phyloP scores from a whole-genome alignment of 192 early-diverging fungal species.

The Coemansia sp. region DNA sequence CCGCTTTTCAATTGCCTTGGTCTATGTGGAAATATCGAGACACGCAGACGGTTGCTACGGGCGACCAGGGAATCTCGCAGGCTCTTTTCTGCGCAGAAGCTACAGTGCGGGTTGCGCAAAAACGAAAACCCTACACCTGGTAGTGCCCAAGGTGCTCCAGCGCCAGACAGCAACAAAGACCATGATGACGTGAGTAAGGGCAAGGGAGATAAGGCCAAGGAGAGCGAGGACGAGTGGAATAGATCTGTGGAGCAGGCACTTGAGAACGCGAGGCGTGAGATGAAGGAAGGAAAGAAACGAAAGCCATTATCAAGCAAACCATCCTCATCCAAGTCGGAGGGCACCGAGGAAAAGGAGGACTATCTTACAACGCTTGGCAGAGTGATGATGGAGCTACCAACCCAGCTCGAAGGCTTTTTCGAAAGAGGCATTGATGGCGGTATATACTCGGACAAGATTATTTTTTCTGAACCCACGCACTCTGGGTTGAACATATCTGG shows the following conservation, averaged over 20 bases:
- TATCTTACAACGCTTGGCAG: conserved; percentile 36
- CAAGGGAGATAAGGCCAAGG: too few relatives aligned
- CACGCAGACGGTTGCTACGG: background rate
- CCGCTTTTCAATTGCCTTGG: background rate
- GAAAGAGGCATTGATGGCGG: conserved; percentile 14
- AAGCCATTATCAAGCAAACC: background rate
- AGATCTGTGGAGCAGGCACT: conserved; percentile 45
- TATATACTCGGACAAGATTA: conserved; percentile 25
- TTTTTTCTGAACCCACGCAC: conserved; percentile 36
- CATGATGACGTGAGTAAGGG: too few relatives aligned
- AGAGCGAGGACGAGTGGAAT: conserved; percentile 30
- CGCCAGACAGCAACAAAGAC: too few relatives aligned
- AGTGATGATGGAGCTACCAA: conserved; percentile 46
- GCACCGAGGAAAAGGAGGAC: conserved; percentile 5
- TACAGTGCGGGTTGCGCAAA: background rate
- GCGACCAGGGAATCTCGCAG: background rate
- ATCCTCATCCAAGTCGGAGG: background rate
- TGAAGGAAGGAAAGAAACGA: background rate
- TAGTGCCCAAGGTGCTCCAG: too few relatives aligned
- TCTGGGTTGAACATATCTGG: conserved; percentile 35
- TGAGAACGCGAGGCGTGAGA: conserved; percentile 38
- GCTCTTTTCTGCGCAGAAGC: background rate
- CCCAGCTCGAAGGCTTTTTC: conserved; percentile 45
- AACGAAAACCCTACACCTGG: background rate
- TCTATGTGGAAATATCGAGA: background rate